A percentile compares a stretch with the other conserved stretches of the same genome.
Evolutionary conservation across 805 yeast genomes (phyloP).

Genomic region (Yamadazyma tumulicola): DNA sequence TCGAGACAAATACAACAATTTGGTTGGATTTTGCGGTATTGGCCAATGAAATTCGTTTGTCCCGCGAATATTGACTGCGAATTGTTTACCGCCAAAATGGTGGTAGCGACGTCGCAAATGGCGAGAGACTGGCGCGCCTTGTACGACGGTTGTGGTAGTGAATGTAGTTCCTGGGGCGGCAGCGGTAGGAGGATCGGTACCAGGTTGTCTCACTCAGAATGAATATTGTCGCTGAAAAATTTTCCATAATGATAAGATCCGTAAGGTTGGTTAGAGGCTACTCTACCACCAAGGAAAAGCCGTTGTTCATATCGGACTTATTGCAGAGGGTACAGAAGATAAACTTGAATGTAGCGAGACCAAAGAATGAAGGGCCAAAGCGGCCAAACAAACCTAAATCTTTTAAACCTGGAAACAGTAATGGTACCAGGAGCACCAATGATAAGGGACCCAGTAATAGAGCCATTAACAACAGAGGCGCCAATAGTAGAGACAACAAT

Average conservation of each 20-base stretch:
- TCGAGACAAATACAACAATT: constrained; percentile 10
- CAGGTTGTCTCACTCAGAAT: not conserved
- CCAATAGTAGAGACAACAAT: not conserved
- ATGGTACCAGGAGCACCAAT: too few relatives aligned
- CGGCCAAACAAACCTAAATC: not conserved
- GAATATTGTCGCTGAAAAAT: not conserved
- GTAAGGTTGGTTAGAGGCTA: constrained; percentile 9
- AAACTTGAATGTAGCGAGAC: constrained; percentile 6
- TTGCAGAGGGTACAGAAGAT: constrained; percentile 33
- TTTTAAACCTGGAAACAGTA: not conserved
- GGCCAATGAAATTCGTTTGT: constrained; percentile 11
- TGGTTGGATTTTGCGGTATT: constrained; percentile 5
- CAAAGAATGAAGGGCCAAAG: not conserved
- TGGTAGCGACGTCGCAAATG: not conserved
- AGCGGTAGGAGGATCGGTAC: not conserved
- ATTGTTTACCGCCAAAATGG: constrained; percentile 1
- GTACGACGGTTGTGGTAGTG: constrained; percentile 1
- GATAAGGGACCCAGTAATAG: not conserved
- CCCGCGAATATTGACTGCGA: constrained; percentile 8
- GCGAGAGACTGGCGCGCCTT: too few relatives aligned
- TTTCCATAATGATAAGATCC: not conserved
- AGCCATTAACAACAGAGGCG: not conserved
- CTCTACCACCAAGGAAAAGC: constrained; percentile 8
- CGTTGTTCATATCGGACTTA: constrained; percentile 30
- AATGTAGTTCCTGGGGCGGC: too few relatives aligned